A percentile compares a stretch with the other conserved stretches of the same genome.
Evolutionary conservation across 768 basidiomycete genomes (phyloP).

Genomic region (Naganishia vaughanmartiniae): DNA sequence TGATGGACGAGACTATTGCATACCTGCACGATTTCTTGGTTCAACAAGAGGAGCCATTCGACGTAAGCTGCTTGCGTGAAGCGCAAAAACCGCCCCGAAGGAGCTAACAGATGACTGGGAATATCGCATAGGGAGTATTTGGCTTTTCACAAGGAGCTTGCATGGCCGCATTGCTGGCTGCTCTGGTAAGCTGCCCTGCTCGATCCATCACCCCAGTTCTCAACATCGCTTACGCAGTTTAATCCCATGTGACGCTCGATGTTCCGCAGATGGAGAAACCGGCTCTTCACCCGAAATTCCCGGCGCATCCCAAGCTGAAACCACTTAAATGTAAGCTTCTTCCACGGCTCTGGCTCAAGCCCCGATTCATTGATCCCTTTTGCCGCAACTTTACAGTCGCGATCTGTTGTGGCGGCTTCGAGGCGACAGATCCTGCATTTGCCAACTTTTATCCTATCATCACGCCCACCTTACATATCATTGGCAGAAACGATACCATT

Average conservation of each 20-base stretch:
- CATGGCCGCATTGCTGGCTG: constrained; percentile 48
- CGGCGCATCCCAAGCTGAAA: constrained; percentile 39
- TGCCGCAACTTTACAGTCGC: constrained; percentile 33
- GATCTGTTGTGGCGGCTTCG: constrained; percentile 49
- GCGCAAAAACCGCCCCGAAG: neutral
- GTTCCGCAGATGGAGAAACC: constrained; percentile 45
- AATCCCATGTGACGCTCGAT: neutral
- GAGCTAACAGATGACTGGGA: neutral
- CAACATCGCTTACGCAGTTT: neutral
- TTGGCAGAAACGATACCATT: constrained; percentile 46
- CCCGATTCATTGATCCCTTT: neutral
- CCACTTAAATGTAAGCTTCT: constrained; percentile 46
- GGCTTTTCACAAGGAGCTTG: constrained; percentile 52
- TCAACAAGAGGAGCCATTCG: constrained; percentile 42
- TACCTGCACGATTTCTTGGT: constrained; percentile 45
- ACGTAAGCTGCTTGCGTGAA: constrained; percentile 34
- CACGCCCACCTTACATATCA: constrained; percentile 44
- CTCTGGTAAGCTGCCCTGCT: constrained; percentile 37
- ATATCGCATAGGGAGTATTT: constrained; percentile 44
- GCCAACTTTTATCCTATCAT: constrained; percentile 45
- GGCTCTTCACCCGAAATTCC: constrained; percentile 39
- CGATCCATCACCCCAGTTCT: neutral
- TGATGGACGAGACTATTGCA: constrained; percentile 43
- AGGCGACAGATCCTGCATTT: constrained; percentile 38
- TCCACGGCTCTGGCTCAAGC: neutral